phyloP scores from a whole-genome alignment of 108 stramenopile genomes.

The Conticribra weissflogii region DNA sequence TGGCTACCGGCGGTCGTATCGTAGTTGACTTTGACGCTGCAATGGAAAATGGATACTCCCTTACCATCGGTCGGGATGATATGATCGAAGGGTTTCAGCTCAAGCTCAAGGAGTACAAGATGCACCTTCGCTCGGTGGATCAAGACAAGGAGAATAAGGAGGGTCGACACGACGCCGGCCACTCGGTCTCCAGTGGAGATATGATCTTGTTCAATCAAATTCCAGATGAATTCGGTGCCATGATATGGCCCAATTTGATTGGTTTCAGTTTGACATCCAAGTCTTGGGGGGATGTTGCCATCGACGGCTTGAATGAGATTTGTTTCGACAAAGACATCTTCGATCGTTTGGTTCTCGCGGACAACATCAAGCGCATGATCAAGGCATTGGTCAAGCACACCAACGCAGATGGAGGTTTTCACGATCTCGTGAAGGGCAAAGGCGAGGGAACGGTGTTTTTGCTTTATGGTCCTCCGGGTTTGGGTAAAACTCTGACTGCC shows the following conservation, averaged over 20 bases:
- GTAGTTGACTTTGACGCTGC: slow-evolving; percentile 70
- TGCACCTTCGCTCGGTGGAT: slow-evolving; percentile 39
- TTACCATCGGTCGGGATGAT: slow-evolving; percentile 60
- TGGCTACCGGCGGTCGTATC: slow-evolving; percentile 63
- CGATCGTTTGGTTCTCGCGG: slow-evolving; percentile 63
- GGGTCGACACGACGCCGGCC: not conserved
- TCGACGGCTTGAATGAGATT: slow-evolving; percentile 64
- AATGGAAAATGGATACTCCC: slow-evolving; percentile 55
- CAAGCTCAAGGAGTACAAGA: slow-evolving; percentile 67
- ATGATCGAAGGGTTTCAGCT: slow-evolving; percentile 67
- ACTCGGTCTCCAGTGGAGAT: slow-evolving; percentile 1
- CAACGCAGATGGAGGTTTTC: slow-evolving; percentile 39
- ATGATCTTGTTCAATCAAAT: slow-evolving; percentile 61
- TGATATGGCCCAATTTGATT: slow-evolving; percentile 65
- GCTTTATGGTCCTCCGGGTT: slow-evolving; percentile 67
- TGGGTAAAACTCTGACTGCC: slow-evolving; percentile 76
- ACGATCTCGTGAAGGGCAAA: slow-evolving; percentile 70
- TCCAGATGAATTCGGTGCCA: slow-evolving; percentile 54
- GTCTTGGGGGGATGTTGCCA: slow-evolving; percentile 70
- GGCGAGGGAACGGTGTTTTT: slow-evolving; percentile 66
- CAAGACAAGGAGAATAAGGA: slow-evolving; percentile 12
- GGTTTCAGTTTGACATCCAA: slow-evolving; percentile 71
- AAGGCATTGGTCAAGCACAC: slow-evolving; percentile 64
- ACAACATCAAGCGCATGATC: slow-evolving; percentile 61
- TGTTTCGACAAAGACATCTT: slow-evolving; percentile 57